These are phyloP conservation scores for Colletotrichum sp. DNA, from an alignment of 2,329 filamentous ascomycete species.

Conservation along the genomic window DNA sequence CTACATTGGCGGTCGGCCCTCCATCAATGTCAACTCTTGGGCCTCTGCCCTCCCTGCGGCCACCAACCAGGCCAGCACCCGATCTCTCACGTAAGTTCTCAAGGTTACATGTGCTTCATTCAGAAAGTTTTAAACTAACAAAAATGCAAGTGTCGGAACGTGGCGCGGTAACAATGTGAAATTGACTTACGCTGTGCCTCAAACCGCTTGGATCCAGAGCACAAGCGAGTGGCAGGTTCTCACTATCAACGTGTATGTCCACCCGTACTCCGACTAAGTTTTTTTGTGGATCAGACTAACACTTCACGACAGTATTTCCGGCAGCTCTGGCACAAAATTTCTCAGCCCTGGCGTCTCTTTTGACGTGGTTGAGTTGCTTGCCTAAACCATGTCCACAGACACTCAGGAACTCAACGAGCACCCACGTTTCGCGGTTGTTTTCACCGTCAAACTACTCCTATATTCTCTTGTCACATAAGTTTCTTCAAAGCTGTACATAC, in stretches of 20 bases:
- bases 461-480: background rate
- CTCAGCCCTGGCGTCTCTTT: slow-evolving; percentile 34
- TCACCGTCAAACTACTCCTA: background rate
- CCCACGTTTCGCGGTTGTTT: background rate
- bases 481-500: background rate
- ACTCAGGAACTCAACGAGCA: background rate
- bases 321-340: slow-evolving; percentile 29
- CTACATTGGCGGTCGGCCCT: slow-evolving; percentile 34
- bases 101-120: background rate
- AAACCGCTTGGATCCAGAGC: slow-evolving; percentile 30
- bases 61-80: slow-evolving; percentile 32
- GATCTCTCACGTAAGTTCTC: slow-evolving; percentile 28
- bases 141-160: slow-evolving; percentile 27
- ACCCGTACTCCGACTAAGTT: background rate
- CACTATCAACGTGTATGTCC: slow-evolving; percentile 29
- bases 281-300: background rate
- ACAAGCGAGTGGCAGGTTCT: slow-evolving; percentile 32
- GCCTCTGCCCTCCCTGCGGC: slow-evolving; percentile 28
- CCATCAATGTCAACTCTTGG: slow-evolving; percentile 35
- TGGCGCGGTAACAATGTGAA: slow-evolving; percentile 35
- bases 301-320: slow-evolving; percentile 13
- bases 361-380: slow-evolving; percentile 31
- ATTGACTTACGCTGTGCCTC: slow-evolving; percentile 31
- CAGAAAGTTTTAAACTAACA: background rate
- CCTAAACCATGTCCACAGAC: background rate